These are phyloP conservation scores for Penicillium bovifimosum DNA, from an alignment of 495 filamentous ascomycete genomes.

Conservation along the genomic window DNA sequence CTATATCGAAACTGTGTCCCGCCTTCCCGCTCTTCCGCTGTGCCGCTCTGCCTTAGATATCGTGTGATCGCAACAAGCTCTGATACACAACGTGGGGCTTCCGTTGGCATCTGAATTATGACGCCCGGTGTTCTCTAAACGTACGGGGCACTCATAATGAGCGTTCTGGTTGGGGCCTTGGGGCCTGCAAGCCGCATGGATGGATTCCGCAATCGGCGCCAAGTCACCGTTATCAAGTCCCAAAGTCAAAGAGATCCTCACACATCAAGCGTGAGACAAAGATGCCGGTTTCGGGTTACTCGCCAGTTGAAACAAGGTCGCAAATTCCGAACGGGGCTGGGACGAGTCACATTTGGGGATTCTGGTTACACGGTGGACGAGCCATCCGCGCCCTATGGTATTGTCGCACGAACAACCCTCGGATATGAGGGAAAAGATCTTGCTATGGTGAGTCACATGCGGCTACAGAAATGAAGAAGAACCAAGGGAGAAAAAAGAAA, in stretches of 20 bases:
- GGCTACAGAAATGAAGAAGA: background rate
- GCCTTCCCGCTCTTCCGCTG: background rate
- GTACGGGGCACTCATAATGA: background rate
- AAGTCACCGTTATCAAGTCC: background rate
- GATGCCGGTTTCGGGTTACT: constrained; percentile 3
- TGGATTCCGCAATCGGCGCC: background rate
- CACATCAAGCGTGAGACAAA: background rate
- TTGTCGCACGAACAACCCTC: constrained; percentile 1
- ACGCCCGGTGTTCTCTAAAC: background rate
- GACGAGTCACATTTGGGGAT: background rate
- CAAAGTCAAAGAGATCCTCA: background rate
- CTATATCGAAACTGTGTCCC: background rate
- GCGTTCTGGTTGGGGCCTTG: background rate
- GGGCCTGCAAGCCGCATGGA: background rate
- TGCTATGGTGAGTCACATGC: constrained; percentile 6
- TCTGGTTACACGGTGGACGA: constrained; percentile 5
- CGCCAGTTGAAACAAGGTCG: background rate
- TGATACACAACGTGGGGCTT: background rate
- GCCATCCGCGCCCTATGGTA: background rate
- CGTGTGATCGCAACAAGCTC: background rate
- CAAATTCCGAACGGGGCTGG: background rate
- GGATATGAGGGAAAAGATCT: background rate
- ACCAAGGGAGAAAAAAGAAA: background rate
- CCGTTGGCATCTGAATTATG: background rate
- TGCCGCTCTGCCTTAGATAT: background rate